These are phyloP conservation scores for Ophiostoma himal-ulmi DNA, from an alignment of 2,329 filamentous ascomycete species.

Conservation along the genomic window DNA sequence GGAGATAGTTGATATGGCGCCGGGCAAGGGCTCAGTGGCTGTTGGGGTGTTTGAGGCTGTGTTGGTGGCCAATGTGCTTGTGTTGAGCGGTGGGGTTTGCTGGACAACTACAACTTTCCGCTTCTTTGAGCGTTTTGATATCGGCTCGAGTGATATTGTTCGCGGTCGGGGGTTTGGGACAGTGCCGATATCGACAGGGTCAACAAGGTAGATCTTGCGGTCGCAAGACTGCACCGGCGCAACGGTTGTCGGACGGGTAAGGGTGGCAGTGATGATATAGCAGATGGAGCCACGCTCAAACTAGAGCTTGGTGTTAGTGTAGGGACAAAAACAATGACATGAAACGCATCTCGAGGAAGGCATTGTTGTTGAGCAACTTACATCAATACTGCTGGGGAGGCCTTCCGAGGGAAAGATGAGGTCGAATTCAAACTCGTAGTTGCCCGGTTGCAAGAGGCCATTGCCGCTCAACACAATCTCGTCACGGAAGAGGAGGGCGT, in stretches of 20 bases:
- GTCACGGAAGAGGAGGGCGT: conserved; percentile 76
- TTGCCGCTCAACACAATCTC: conserved; percentile 75
- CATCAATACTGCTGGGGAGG: conserved; percentile 89
- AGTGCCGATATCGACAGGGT: conserved; percentile 77
- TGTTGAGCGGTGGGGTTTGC: conserved; percentile 34
- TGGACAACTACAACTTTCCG: conserved; percentile 49
- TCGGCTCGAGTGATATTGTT: conserved; percentile 80
- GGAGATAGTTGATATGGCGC: conserved; percentile 26
- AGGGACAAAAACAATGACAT: not conserved
- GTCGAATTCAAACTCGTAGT: conserved; percentile 65
- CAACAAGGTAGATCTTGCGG: conserved; percentile 69
- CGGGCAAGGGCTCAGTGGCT: not conserved
- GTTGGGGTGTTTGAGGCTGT: not conserved
- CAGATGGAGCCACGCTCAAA: conserved; percentile 92
- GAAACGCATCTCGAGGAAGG: not conserved
- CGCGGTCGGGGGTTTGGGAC: conserved; percentile 69
- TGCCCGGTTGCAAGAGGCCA: conserved; percentile 65
- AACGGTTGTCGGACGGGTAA: conserved; percentile 85
- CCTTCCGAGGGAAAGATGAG: conserved; percentile 33
- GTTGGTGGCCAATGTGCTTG: not conserved
- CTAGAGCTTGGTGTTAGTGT: conserved; percentile 40
- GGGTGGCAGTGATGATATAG: conserved; percentile 82
- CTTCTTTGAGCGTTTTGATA: conserved; percentile 63
- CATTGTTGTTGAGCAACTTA: not conserved
- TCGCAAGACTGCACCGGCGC: conserved; percentile 74